phyloP scores from a whole-genome alignment of 352 stramenopile genomes.

The Pythium guiyangense region DNA sequence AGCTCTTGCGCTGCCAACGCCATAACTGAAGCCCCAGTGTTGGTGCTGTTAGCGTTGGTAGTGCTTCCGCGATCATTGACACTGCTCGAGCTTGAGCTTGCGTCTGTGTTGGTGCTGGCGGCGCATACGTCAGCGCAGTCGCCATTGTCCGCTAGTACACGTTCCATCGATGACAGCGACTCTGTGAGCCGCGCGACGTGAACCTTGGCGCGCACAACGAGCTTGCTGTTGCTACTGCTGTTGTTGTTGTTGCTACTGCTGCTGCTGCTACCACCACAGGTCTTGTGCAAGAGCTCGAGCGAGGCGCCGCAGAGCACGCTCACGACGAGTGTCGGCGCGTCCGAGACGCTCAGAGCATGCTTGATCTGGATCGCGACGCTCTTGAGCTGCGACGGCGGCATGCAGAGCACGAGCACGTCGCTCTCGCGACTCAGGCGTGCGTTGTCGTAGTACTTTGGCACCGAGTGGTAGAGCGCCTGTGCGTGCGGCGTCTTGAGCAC shows the following conservation, averaged over 20 bases:
- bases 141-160: no score
- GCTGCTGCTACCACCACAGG: constrained; percentile 23
- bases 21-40: neutral
- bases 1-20: neutral
- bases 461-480: constrained; percentile 27
- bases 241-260: no score
- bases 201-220: constrained; percentile 30
- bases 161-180: no score
- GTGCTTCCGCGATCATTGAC: no score
- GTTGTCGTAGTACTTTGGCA: constrained; percentile 57
- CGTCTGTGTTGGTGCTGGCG: no score
- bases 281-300: constrained; percentile 38
- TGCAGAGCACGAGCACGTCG: constrained; percentile 59
- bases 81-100: no score
- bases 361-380: constrained; percentile 66
- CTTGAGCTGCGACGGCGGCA: constrained; percentile 64
- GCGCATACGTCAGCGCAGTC: no score
- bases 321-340: constrained; percentile 28
- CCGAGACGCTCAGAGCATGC: constrained; percentile 29
- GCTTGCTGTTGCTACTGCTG: no score
- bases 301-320: constrained; percentile 42
- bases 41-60: neutral
- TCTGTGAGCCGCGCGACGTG: constrained; percentile 10
- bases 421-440: constrained; percentile 40
- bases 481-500: constrained; percentile 18